A percentile compares a stretch with the other conserved stretches of the same genome.
Evolutionary conservation across 768 basidiomycete species (phyloP).

Genomic region (Clavaria fumosa): DNA sequence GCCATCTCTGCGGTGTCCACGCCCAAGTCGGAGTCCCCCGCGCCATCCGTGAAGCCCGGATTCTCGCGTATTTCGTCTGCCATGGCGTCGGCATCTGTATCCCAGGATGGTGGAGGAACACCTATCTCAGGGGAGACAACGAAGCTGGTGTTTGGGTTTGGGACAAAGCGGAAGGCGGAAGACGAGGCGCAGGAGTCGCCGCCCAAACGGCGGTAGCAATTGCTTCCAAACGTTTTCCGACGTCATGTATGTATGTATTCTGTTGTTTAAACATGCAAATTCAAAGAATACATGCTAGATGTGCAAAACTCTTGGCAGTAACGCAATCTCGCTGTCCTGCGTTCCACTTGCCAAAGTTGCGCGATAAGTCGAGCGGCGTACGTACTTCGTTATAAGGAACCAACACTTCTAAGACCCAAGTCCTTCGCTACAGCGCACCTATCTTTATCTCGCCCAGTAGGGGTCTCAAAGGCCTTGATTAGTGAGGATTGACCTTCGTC

Average conservation of each 20-base stretch:
- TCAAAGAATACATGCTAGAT: too few relatives aligned
- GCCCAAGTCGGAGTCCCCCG: constrained; percentile 22
- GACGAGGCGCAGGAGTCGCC: constrained; percentile 57
- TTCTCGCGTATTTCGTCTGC: constrained; percentile 63
- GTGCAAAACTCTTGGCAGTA: too few relatives aligned
- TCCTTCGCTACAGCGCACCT: constrained; percentile 59
- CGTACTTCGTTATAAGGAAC: too few relatives aligned
- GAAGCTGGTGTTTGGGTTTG: constrained; percentile 66
- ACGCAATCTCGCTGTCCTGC: too few relatives aligned
- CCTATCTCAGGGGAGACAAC: constrained; percentile 50
- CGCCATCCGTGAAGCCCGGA: constrained; percentile 52
- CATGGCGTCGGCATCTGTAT: constrained; percentile 28
- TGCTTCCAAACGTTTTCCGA: background rate
- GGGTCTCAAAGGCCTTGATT: constrained; percentile 56
- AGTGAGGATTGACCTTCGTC: constrained; percentile 74
- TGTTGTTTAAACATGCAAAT: too few relatives aligned
- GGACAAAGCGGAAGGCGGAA: constrained; percentile 63
- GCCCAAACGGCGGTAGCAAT: constrained; percentile 41
- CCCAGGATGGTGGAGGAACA: constrained; percentile 37
- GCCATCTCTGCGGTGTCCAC: constrained; percentile 20
- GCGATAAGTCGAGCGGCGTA: too few relatives aligned
- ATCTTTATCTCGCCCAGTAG: constrained; percentile 60
- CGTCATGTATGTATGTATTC: too few relatives aligned
- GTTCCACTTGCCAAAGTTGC: too few relatives aligned
- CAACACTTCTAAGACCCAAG: constrained; percentile 55